Conservation (phyloP, 768 basidiomycete species). For the Wakefieldia striispora region DNA sequence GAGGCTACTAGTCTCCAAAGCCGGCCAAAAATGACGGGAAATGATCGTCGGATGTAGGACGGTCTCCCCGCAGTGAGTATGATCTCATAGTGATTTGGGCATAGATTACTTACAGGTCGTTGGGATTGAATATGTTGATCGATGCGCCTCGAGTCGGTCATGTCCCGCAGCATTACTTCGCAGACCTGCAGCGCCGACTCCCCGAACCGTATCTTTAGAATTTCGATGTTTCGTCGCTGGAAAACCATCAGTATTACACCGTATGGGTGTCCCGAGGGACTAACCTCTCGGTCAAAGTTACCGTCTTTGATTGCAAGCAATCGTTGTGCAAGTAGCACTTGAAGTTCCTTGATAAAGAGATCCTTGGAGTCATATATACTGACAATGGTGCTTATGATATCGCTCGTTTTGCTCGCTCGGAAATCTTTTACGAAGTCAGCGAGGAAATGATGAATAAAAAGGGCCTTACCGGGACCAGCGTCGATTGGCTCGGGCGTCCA, state of each 20-base stretch:
- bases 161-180: constrained; percentile 97
- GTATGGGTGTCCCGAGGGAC: neutral
- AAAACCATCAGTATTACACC: constrained; percentile 4
- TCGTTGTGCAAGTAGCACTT: constrained; percentile 85
- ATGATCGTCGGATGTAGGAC: constrained; percentile 87
- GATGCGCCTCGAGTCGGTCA: constrained; percentile 90
- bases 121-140: constrained; percentile 86
- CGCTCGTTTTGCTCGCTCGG: constrained; percentile 85
- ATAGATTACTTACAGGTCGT: constrained; percentile 47
- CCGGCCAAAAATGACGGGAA: constrained; percentile 94
- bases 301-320: constrained; percentile 80
- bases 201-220: constrained; percentile 93
- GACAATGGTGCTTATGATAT: constrained; percentile 93
- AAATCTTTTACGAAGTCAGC: constrained; percentile 58
- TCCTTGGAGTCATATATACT: constrained; percentile 98
- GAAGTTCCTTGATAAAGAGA: constrained; percentile 93
- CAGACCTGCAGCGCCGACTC: constrained; percentile 91
- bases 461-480: constrained; percentile 79
- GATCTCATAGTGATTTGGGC: neutral
- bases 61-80: constrained; percentile 41
- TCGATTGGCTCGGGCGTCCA: constrained; percentile 98
- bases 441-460: neutral
- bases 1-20: constrained; percentile 69
- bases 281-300: constrained; percentile 66
- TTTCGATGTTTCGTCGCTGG: constrained; percentile 89